Base-by-base conservation (phyloP, 2,329 filamentous ascomycete genomes). In the Fusarium temperatum region DNA sequence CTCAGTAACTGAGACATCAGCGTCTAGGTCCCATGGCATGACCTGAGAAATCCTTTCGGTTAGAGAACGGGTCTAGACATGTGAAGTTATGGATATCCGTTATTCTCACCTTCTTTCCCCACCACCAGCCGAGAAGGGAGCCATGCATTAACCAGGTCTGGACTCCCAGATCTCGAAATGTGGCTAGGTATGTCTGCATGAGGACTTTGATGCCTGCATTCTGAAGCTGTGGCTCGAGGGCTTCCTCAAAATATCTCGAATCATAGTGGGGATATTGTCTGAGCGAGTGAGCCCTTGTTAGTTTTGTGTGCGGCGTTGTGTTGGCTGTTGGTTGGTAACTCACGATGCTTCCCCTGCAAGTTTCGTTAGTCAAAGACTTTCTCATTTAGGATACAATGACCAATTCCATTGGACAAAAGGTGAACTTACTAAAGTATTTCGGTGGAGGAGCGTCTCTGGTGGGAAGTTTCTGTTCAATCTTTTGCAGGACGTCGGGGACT, bases 111-210 rank as follows among this genome's bases (percentile, higher is more conserved):
- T 83, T 84, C 54, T 85, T 85, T 76, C 94, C 94, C 93, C 93
- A 96, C 93, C 93, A 96, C 94, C 94, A 96, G 12, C 93, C 94
- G 38, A 96, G 84, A 36, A 96, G 84, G n/a, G 92, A 93, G n/a
- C 93, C 92, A 79, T 96, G 93, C 77, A 94, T 93, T 68, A 96
- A 89, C 94, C 94, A 96, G 11, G 93, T 95, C 80, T 95, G 91
- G 66, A 95, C 81, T 5, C 89, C 88, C 36, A 93, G 85, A 42
- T 89, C 87, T 55, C 86, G 84, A 78, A 93, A 92, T 36, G 91
- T 93, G 47, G 88, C 84, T 54, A 96, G 85, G 80, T 95, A 96
- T 35, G 93, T 91, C 76, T 91, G 89, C 59, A 94, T 87, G 75
- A 96, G 89, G 73, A 91, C 87, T 57, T 86, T 87, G 66, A 95